A percentile compares a stretch with the other conserved stretches of the same genome.
These are phyloP conservation scores for Candida hispaniensis DNA, from an alignment of 805 yeast genomes.

Conservation along the genomic window DNA sequence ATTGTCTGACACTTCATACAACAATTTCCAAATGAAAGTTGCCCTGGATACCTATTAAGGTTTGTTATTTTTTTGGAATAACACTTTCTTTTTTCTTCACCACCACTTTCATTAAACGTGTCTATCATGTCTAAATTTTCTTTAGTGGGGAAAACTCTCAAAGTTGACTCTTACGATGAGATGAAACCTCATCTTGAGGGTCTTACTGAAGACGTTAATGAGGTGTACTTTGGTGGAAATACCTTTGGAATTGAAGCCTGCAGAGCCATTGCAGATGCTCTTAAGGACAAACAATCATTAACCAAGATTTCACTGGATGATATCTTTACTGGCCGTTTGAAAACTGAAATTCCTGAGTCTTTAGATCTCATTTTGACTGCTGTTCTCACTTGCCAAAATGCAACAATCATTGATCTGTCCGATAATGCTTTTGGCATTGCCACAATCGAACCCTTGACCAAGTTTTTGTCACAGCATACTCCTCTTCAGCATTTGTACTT, in stretches of 20 bases:
- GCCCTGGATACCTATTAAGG: no score
- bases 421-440: slow-evolving; percentile 97
- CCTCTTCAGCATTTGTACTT: slow-evolving; percentile 77
- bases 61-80: no score
- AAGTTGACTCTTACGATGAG: slow-evolving; percentile 62
- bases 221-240: slow-evolving; percentile 80
- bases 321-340: slow-evolving; percentile 86
- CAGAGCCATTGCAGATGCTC: slow-evolving; percentile 51
- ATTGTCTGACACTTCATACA: no score
- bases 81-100: no score
- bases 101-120: no score
- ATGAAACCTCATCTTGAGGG: slow-evolving; percentile 59
- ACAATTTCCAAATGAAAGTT: no score
- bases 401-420: slow-evolving; percentile 68
- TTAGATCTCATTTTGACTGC: slow-evolving; percentile 64
- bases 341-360: slow-evolving; percentile 86
- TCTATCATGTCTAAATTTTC: slow-evolving; percentile 31
- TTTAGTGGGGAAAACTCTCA: slow-evolving; percentile 62
- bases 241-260: slow-evolving; percentile 91
- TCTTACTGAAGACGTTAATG: slow-evolving; percentile 37
- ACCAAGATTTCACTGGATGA: slow-evolving; percentile 49
- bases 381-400: slow-evolving; percentile 53
- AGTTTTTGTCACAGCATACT: slow-evolving; percentile 59
- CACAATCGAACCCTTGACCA: slow-evolving; percentile 82
- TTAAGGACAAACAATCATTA: slow-evolving; percentile 24